Base-by-base conservation (phyloP, 2,329 filamentous ascomycete species). In the Teratosphaeria viscida region DNA sequence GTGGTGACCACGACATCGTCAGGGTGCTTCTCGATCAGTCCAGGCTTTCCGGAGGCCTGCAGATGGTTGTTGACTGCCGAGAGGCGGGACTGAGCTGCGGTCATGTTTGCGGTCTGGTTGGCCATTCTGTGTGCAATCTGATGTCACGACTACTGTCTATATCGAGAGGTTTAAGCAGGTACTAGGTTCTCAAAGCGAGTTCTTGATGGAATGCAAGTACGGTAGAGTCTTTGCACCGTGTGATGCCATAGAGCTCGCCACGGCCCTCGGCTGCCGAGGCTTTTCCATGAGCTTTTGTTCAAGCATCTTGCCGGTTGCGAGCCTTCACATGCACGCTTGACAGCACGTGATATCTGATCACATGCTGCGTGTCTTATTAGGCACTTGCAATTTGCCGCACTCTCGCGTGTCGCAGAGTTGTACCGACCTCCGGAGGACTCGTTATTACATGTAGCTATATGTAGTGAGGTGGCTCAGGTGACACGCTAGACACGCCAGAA, bases 1-100 rank as follows among this genome's bases (percentile, higher is more conserved):
- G 89, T 90, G 63, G 94, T 97, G 63, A 99, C 85, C 70, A 99
- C 94, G 66, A 97, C 85, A 71, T 86, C 84, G 74, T 85, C 81
- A 55, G 82, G 79, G 64, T 80, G 77, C 72, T 85, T 81, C 69
- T 76, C 72, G 53, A 81, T 71, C 53, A 82, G 69, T 6, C 73
- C 70, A 62, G 74, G 68, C 63, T 69, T 75, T 57, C 77, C 78
- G 55, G 73, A 71, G n/a, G 76, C 71, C 60, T 74, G 72, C 64
- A 85, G 74, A 70, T 86, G 83, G 65, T 78, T 78, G 58, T 79
- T 75, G 62, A 86, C 80, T 72, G 85, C 82, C 61, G 76, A 77
- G 56, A 86, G 79, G 67, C 83, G 82, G 66, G 54, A 47, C 52
- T 64, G 66, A 11, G 65, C 67, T 11, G 65, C 65, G 14, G 60